These are phyloP conservation scores for Bruguiera sexangula DNA, from an alignment of 345 rosid genomes.

Conservation along the genomic window DNA sequence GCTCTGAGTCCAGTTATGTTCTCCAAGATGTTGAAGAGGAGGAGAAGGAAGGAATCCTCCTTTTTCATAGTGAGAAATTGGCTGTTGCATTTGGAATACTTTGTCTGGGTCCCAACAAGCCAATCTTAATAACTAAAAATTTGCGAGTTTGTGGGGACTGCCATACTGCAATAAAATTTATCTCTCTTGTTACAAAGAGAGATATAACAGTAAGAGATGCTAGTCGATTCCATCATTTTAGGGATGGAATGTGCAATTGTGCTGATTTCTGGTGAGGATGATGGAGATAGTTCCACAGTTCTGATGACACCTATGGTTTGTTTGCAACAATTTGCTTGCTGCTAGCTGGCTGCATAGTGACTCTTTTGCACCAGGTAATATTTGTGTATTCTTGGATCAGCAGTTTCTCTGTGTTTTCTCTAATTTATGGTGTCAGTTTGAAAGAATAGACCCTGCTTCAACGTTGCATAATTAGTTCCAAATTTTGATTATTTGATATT, in stretches of 20 bases:
- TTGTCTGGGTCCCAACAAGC: constrained; percentile 11
- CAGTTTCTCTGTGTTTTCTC: too few relatives aligned
- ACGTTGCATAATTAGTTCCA: too few relatives aligned
- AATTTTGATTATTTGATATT: too few relatives aligned
- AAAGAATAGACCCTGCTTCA: too few relatives aligned
- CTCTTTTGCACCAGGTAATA: too few relatives aligned
- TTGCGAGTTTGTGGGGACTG: constrained; percentile 23
- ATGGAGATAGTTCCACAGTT: background rate
- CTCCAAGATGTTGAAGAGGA: constrained; percentile 37
- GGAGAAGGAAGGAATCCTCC: constrained; percentile 30
- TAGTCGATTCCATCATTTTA: constrained; percentile 32
- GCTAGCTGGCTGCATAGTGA: too few relatives aligned
- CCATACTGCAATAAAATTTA: constrained; percentile 35
- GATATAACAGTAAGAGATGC: constrained; percentile 32
- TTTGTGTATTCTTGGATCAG: too few relatives aligned
- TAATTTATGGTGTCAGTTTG: too few relatives aligned
- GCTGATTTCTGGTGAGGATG: constrained; percentile 26
- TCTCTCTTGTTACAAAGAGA: constrained; percentile 41
- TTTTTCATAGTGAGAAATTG: constrained; percentile 31
- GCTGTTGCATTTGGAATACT: constrained; percentile 35
- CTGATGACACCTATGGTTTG: too few relatives aligned
- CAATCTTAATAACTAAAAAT: constrained; percentile 25
- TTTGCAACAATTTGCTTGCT: too few relatives aligned
- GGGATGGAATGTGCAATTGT: constrained; percentile 28
- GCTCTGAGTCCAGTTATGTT: constrained; percentile 25